Evolutionary conservation across 805 yeast species (phyloP).

Genomic region (Wickerhamomyces queroliae): DNA sequence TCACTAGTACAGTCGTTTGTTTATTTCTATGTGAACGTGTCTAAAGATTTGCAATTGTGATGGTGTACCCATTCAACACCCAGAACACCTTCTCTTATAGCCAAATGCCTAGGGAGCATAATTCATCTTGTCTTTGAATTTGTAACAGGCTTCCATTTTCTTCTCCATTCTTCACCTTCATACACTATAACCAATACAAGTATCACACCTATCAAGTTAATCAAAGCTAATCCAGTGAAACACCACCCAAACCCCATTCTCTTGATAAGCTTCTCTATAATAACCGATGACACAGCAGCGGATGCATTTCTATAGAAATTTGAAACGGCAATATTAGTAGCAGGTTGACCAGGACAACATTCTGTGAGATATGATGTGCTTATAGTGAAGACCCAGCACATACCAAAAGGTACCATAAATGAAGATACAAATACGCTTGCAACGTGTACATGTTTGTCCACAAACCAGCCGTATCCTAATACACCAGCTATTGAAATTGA

Average conservation of each 20-base stretch:
- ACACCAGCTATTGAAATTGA: constrained; percentile 37
- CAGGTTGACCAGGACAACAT: constrained; percentile 41
- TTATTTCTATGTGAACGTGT: no score
- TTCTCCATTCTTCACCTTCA: constrained; percentile 16
- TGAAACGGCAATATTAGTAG: constrained; percentile 48
- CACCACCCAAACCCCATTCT: constrained; percentile 48
- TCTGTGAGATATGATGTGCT: constrained; percentile 51
- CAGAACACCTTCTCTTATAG: no score
- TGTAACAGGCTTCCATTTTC: constrained; percentile 1
- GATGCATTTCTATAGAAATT: constrained; percentile 47
- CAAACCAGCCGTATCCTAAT: constrained; percentile 49
- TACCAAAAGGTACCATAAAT: constrained; percentile 44
- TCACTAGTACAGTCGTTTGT: no score
- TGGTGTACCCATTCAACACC: no score
- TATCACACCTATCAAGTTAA: constrained; percentile 20
- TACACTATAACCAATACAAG: constrained; percentile 11
- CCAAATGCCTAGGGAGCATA: no score
- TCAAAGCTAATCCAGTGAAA: constrained; percentile 42
- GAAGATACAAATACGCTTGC: constrained; percentile 36
- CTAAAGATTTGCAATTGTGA: no score
- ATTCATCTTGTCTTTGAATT: not conserved
- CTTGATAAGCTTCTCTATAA: constrained; percentile 29
- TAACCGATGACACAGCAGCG: constrained; percentile 47
- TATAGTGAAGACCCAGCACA: constrained; percentile 50
- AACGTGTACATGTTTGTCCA: constrained; percentile 32